Evolutionary conservation across 2,329 filamentous ascomycete species (phyloP), one percentile per base, ranked within the genome.

Genomic region (Sclerotiophoma versabilis): DNA sequence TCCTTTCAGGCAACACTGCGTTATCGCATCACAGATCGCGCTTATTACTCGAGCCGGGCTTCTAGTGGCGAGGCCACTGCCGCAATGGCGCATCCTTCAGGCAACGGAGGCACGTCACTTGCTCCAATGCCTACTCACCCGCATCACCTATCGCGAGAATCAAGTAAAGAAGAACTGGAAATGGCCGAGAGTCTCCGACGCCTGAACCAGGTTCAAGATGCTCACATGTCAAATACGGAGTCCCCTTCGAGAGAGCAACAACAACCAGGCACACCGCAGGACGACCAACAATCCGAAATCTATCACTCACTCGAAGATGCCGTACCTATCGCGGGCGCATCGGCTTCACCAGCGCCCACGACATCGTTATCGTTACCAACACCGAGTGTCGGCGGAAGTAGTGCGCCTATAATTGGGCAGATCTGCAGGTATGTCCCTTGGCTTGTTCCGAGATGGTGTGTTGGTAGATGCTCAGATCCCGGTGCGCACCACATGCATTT

Each of bases 381-480:
- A 15, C 60, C 52, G 44, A 64, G 32, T 50, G 53, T 55, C 22
- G 58, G 49, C 20, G 56, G 62, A 42, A 54, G 57, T 32, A 75
- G 70, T 59, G 70, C 72, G 44, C 71, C 77, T 27, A 70, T 86
- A 36, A 79, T 77, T 43, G 87, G 87, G 2, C 88, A 91, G 72
- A 79, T 89, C 38, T 91, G 88, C 85, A 91, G 88, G 88, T 90
- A 77, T 69, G 82, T 46, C n/a, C 9, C 34, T 23, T 49, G 27
- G 46, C 36, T 37, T 43, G 10, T 23, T 41, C 38, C 47, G 42
- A 49, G 30, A 19, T 17, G 14, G 11, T 11, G 20, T 25, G 25
- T 36, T 19, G 45, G 7, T 27, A 14, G 29, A 26, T 26, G 26
- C 29, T 27, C 32, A 45, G 33, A 42, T 27, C 23, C 26, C 22